These are phyloP conservation scores for Hypoxylon sp. DNA, from an alignment of 2,329 filamentous ascomycete genomes.

Conservation along the genomic window DNA sequence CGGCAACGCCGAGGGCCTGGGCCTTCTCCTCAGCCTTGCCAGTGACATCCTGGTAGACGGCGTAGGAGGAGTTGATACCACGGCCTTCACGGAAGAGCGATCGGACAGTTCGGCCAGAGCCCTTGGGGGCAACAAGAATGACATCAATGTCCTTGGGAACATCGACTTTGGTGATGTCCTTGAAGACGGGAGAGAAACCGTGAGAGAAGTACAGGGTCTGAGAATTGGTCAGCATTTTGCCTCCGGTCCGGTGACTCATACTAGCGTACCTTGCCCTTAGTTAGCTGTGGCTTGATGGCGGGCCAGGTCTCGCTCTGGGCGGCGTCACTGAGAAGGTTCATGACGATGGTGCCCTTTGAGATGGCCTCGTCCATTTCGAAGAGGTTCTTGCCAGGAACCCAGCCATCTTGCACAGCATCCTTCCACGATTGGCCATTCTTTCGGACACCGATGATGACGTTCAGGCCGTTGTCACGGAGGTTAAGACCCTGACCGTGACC, in stretches of 20 bases:
- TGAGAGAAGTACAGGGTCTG: conserved; percentile 99
- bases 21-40: conserved; percentile 99
- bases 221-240: conserved; percentile 20
- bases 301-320: conserved; percentile 99
- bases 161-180: conserved; percentile 98
- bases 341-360: conserved; percentile 91
- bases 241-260: conserved; percentile 44
- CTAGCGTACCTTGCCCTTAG: conserved; percentile 90
- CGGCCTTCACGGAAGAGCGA: conserved; percentile 99
- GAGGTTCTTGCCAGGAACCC: conserved; percentile 98
- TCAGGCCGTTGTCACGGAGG: conserved; percentile 99
- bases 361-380: conserved; percentile 99
- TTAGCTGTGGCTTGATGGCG: conserved; percentile 95
- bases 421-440: conserved; percentile 99
- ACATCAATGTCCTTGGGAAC: conserved; percentile 96
- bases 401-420: conserved; percentile 96
- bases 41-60: conserved; percentile 98
- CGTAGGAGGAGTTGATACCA: conserved; percentile 99
- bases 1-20: conserved; percentile 93
- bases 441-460: conserved; percentile 98
- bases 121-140: conserved; percentile 99
- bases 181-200: conserved; percentile 99
- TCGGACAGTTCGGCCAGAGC: conserved; percentile 97
- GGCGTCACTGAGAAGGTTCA: conserved; percentile 98
- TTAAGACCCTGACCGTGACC: conserved; percentile 99